A percentile compares a stretch with the other conserved stretches of the same genome.
These are phyloP conservation scores for Coix lacrymajobi DNA, from an alignment of 176 grass and related monocot genomes.

Conservation along the genomic window DNA sequence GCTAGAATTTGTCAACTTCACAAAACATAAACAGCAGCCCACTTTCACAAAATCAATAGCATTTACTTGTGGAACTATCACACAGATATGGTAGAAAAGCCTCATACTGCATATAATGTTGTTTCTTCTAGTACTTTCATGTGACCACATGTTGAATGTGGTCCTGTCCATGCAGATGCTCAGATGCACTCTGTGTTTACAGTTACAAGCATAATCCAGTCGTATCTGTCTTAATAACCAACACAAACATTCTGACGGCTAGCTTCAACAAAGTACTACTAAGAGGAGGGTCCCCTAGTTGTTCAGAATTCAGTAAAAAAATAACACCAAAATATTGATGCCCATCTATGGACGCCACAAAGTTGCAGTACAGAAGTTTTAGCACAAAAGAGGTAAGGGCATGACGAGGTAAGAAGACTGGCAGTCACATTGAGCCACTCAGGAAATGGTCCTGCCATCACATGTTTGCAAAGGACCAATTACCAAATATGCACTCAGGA, in stretches of 20 bases:
- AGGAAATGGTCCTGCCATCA: slow-evolving; percentile 21
- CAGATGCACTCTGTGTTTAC: slow-evolving; percentile 12
- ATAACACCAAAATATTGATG: neutral
- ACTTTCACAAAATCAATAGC: slow-evolving; percentile 15
- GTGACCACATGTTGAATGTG: neutral
- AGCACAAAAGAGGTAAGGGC: too few relatives aligned
- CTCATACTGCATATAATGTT: neutral
- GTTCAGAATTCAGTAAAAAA: slow-evolving; percentile 23
- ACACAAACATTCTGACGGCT: neutral
- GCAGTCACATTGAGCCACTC: neutral
- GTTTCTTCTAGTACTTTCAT: neutral
- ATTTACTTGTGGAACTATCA: slow-evolving; percentile 13
- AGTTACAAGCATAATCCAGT: neutral
- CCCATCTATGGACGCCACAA: neutral
- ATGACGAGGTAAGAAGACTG: neutral
- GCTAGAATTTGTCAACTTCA: neutral
- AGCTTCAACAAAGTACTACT: slow-evolving; percentile 3
- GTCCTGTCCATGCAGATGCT: slow-evolving; percentile 9
- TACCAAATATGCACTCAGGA: slow-evolving; percentile 7
- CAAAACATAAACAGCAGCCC: neutral
- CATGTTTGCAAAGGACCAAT: slow-evolving; percentile 10
- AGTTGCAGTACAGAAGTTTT: too few relatives aligned
- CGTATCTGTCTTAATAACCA: neutral
- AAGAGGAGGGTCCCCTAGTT: neutral
- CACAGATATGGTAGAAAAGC: neutral